Evolutionary conservation across 2,329 filamentous ascomycete species (phyloP).

Genomic region (Zymoseptoria crescenta): DNA sequence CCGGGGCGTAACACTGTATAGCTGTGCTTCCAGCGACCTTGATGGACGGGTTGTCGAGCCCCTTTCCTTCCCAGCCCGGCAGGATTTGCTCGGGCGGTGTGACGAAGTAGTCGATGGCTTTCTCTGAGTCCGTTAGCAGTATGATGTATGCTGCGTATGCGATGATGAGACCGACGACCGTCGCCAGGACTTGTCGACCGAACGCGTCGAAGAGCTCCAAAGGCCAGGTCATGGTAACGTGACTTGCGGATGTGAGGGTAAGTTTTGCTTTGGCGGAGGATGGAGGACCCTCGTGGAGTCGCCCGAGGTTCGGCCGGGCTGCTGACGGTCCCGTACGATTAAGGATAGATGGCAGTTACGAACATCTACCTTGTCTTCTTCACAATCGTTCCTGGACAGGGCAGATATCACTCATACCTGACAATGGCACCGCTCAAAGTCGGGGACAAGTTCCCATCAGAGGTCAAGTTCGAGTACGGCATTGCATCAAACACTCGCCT

Average conservation of each 20-base stretch:
- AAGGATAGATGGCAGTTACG: not conserved
- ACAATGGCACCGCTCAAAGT: slow-evolving; percentile 63
- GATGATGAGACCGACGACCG: slow-evolving; percentile 6
- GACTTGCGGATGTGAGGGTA: not conserved
- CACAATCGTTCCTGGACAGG: not conserved
- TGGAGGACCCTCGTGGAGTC: not conserved
- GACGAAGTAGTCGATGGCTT: slow-evolving; percentile 23
- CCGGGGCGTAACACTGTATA: slow-evolving; percentile 81
- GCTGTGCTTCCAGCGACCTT: slow-evolving; percentile 58
- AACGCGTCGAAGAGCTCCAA: slow-evolving; percentile 1
- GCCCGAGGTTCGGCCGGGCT: not conserved
- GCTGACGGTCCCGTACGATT: too few relatives aligned
- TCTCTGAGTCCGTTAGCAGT: slow-evolving; percentile 11
- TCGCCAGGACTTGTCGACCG: slow-evolving; percentile 5
- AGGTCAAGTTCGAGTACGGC: slow-evolving; percentile 63
- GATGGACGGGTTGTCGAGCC: slow-evolving; percentile 53
- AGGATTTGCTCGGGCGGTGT: slow-evolving; percentile 54
- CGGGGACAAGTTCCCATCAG: slow-evolving; percentile 76
- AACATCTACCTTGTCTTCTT: not conserved
- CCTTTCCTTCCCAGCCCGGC: slow-evolving; percentile 45
- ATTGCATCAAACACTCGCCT: not conserved
- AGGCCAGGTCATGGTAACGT: slow-evolving; percentile 7
- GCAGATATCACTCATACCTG: not conserved
- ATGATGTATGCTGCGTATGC: slow-evolving; percentile 5
- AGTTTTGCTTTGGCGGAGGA: not conserved